These are phyloP conservation scores for Xylaria multiplex DNA, from an alignment of 2,329 filamentous ascomycete species.

Conservation along the genomic window DNA sequence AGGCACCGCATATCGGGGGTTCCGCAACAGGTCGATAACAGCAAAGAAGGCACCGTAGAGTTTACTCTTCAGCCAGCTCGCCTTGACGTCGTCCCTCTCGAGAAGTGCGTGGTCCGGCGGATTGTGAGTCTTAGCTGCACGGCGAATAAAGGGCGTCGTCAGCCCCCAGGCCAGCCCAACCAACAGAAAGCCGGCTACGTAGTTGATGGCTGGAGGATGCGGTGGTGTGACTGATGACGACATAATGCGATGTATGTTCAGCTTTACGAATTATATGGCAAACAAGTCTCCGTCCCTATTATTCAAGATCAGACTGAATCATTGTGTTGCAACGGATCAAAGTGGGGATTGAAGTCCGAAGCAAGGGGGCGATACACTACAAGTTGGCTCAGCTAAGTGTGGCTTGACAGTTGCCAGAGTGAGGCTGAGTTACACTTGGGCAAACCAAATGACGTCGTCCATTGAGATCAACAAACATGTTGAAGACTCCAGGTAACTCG, in stretches of 20 bases:
- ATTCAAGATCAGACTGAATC: background rate
- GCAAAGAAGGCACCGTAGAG: constrained; percentile 75
- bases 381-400: background rate
- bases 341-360: background rate
- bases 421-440: background rate
- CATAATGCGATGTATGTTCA: constrained; percentile 35
- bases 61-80: constrained; percentile 70
- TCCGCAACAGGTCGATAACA: constrained; percentile 79
- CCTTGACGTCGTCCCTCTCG: constrained; percentile 59
- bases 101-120: constrained; percentile 69
- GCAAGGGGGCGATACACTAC: too few species aligned
- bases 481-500: too few species aligned
- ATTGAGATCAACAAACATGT: too few species aligned
- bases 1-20: constrained; percentile 86
- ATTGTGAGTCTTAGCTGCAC: constrained; percentile 80
- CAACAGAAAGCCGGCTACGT: constrained; percentile 87
- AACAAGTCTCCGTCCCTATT: background rate
- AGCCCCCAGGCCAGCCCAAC: constrained; percentile 94
- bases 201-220: constrained; percentile 74
- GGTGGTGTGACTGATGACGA: constrained; percentile 38
- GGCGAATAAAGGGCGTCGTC: constrained; percentile 90
- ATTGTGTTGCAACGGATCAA: background rate
- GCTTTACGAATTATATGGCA: background rate
- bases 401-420: background rate
- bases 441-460: too few species aligned